A percentile compares a stretch with the other conserved stretches of the same genome.
Conservation (phyloP, 305 asterid species). For the Coffea humblotiana region DNA sequence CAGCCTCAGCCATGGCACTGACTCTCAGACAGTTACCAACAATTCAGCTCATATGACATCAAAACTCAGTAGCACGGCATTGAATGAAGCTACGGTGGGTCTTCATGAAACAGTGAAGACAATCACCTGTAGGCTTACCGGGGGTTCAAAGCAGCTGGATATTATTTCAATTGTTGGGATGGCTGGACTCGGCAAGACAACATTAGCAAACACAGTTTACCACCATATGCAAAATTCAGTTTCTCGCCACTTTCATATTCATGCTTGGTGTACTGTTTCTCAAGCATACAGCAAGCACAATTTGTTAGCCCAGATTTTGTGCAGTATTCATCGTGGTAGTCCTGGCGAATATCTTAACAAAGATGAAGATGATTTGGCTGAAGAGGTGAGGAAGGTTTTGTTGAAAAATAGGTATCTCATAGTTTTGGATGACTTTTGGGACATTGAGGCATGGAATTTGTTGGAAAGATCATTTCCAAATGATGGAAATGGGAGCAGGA, state of each 20-base stretch:
- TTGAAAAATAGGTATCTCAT: background rate
- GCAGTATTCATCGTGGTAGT: too few relatives aligned
- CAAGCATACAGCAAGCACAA: background rate
- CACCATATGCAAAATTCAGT: too few relatives aligned
- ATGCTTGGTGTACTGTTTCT: background rate
- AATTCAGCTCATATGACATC: background rate
- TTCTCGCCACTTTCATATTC: background rate
- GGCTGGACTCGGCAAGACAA: background rate
- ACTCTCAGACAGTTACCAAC: background rate
- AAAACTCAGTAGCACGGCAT: background rate
- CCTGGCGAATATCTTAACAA: rapidly evolving
- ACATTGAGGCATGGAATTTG: background rate
- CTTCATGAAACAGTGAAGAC: background rate
- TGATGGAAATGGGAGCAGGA: background rate
- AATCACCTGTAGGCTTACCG: background rate
- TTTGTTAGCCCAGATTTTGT: background rate
- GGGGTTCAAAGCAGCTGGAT: background rate
- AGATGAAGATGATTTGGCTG: background rate
- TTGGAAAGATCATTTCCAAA: background rate
- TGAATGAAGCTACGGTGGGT: background rate
- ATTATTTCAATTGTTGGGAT: too few relatives aligned
- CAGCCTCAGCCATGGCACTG: background rate
- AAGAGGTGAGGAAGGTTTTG: background rate
- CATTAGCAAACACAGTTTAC: background rate
- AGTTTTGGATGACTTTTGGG: background rate